phyloP scores from a whole-genome alignment of 2,329 filamentous ascomycete genomes.

The Monilinia polystroma region DNA sequence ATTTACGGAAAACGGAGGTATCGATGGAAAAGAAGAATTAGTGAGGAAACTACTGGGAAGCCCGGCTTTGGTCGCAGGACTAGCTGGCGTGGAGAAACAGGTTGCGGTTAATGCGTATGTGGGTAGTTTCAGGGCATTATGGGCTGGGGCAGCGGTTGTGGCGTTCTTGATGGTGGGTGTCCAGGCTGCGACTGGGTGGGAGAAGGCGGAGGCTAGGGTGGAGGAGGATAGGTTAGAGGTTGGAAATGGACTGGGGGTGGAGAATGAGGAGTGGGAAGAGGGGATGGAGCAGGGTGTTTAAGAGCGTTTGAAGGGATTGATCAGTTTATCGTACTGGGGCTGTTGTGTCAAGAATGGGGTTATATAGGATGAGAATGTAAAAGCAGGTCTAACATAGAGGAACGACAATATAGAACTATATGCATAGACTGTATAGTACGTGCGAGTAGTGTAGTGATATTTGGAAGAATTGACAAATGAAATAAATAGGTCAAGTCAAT shows the following conservation, averaged over 20 bases:
- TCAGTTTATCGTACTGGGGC: not conserved
- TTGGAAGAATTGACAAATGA: no score
- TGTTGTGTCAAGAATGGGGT: not conserved
- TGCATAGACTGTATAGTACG: no score
- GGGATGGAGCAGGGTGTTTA: slow-evolving; percentile 21
- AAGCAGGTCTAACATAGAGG: not conserved
- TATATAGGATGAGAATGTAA: no score
- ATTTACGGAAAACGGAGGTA: slow-evolving; percentile 38
- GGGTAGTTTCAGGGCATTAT: slow-evolving; percentile 52
- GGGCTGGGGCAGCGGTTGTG: slow-evolving; percentile 51
- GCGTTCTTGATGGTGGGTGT: slow-evolving; percentile 50
- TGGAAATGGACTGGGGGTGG: slow-evolving; percentile 14
- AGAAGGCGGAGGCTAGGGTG: not conserved
- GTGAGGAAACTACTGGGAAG: slow-evolving; percentile 57
- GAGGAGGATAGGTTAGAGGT: slow-evolving; percentile 6
- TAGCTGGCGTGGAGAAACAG: slow-evolving; percentile 50
- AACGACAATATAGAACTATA: no score
- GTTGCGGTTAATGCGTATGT: slow-evolving; percentile 56
- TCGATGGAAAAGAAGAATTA: slow-evolving; percentile 43
- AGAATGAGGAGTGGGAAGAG: slow-evolving; percentile 22
- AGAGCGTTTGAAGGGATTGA: no score
- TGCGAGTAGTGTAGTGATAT: no score
- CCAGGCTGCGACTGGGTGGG: slow-evolving; percentile 61
- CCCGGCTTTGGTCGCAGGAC: slow-evolving; percentile 52
- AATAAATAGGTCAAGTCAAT: no score